These are phyloP conservation scores for Ceratobasidium theobromae DNA, from an alignment of 1,284 basidiomycete genomes.

Conservation along the genomic window DNA sequence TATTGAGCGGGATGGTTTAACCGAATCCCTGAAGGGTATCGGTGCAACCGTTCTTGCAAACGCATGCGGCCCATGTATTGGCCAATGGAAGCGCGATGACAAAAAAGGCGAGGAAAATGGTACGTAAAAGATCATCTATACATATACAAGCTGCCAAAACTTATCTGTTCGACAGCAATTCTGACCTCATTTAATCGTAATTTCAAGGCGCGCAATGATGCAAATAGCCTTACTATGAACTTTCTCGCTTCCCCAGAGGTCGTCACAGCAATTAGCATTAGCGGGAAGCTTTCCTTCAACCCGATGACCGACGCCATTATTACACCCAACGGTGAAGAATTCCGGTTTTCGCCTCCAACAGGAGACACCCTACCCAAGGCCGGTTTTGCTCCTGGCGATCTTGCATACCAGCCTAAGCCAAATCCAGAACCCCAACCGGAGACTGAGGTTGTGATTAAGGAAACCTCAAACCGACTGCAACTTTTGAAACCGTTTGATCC, in stretches of 20 bases:
- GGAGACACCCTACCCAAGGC: slow-evolving; percentile 82
- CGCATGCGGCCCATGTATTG: slow-evolving; percentile 98
- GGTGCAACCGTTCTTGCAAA: slow-evolving; percentile 94
- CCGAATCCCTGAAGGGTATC: slow-evolving; percentile 76
- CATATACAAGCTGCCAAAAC: not conserved
- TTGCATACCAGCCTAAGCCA: slow-evolving; percentile 76
- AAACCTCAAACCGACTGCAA: slow-evolving; percentile 85
- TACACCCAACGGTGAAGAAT: slow-evolving; percentile 71
- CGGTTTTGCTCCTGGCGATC: slow-evolving; percentile 82
- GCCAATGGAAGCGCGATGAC: slow-evolving; percentile 97
- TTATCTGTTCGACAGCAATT: slow-evolving; percentile 63
- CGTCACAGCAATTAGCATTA: slow-evolving; percentile 97
- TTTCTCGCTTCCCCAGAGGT: slow-evolving; percentile 97
- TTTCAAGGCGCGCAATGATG: slow-evolving; percentile 98
- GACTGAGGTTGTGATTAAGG: slow-evolving; percentile 75
- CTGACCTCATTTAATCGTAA: slow-evolving; percentile 98
- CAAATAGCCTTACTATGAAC: slow-evolving; percentile 95
- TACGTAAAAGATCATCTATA: slow-evolving; percentile 42
- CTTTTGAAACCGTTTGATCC: slow-evolving; percentile 82
- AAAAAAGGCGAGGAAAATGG: slow-evolving; percentile 91
- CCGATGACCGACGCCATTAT: slow-evolving; percentile 82
- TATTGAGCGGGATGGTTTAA: slow-evolving; percentile 92
- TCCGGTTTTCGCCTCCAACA: slow-evolving; percentile 84
- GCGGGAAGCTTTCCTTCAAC: slow-evolving; percentile 94
- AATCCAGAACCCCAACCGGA: slow-evolving; percentile 76